Conservation (phyloP, 169 alveolate genomes). For the Plasmodium knowlesi region DNA sequence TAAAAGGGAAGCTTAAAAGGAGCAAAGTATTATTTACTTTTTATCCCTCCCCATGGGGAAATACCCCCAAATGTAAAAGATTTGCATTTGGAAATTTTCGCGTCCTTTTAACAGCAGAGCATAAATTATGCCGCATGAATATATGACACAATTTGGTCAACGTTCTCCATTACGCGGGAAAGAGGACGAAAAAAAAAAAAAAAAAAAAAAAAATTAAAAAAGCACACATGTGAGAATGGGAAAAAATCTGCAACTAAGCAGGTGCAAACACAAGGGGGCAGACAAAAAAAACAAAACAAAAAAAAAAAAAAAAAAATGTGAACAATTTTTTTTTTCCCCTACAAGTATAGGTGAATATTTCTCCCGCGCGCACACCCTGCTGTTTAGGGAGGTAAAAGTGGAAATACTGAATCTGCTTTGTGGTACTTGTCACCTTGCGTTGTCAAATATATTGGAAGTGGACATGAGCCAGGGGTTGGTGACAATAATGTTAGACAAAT, state of each 20-base stretch:
- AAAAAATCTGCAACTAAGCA: neutral
- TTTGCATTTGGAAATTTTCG: neutral
- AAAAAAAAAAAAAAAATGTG: neutral
- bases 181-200: neutral
- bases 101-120: neutral
- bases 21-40: neutral
- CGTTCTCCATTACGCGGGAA: neutral
- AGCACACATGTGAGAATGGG: neutral
- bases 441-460: neutral
- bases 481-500: slow-evolving; percentile 30
- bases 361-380: neutral
- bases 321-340: neutral
- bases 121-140: neutral
- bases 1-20: neutral
- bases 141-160: neutral
- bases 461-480: slow-evolving; percentile 19
- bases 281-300: neutral
- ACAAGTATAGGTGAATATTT: neutral
- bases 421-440: neutral
- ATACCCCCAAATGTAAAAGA: neutral
- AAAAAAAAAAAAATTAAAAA: slow-evolving; percentile 9
- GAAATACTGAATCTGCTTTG: neutral
- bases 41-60: neutral
- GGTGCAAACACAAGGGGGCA: neutral
- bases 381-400: neutral